Conservation (phyloP, 2,329 filamentous ascomycete species). For the Aspergillus floridensis region DNA sequence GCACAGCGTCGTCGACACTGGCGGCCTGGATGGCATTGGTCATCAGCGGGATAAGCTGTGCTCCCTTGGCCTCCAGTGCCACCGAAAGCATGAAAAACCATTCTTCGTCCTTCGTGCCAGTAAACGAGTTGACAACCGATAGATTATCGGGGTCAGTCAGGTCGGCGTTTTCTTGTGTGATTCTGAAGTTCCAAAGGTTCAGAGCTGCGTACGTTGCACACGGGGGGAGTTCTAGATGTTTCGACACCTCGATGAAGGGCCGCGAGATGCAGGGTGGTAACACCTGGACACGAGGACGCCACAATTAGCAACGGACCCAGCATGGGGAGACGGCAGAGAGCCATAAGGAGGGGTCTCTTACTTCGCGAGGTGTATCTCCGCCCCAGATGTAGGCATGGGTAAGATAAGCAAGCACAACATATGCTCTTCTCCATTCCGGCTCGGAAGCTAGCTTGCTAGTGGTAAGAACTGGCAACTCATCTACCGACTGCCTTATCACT, state of each 20-base stretch:
- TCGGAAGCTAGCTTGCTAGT: constrained; percentile 73
- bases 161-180: constrained; percentile 23
- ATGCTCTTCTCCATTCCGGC: constrained; percentile 83
- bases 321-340: not conserved
- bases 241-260: constrained; percentile 38
- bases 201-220: constrained; percentile 46
- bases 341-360: constrained; percentile 32
- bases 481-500: constrained; percentile 70
- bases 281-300: constrained; percentile 20
- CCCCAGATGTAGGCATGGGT: constrained; percentile 85
- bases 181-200: constrained; percentile 41
- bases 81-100: constrained; percentile 54
- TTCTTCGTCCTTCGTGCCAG: constrained; percentile 41
- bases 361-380: constrained; percentile 66
- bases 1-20: constrained; percentile 33
- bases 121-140: constrained; percentile 35
- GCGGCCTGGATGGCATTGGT: constrained; percentile 49
- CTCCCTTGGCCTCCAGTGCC: constrained; percentile 53
- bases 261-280: constrained; percentile 37
- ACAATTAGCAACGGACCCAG: not conserved
- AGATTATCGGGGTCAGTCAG: constrained; percentile 40
- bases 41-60: constrained; percentile 23
- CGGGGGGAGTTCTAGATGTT: constrained; percentile 38
- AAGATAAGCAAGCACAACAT: constrained; percentile 71
- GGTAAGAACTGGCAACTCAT: constrained; percentile 73